These are phyloP conservation scores for Exutisphaerella laricina DNA, from an alignment of 2,329 filamentous ascomycete genomes.

Conservation along the genomic window DNA sequence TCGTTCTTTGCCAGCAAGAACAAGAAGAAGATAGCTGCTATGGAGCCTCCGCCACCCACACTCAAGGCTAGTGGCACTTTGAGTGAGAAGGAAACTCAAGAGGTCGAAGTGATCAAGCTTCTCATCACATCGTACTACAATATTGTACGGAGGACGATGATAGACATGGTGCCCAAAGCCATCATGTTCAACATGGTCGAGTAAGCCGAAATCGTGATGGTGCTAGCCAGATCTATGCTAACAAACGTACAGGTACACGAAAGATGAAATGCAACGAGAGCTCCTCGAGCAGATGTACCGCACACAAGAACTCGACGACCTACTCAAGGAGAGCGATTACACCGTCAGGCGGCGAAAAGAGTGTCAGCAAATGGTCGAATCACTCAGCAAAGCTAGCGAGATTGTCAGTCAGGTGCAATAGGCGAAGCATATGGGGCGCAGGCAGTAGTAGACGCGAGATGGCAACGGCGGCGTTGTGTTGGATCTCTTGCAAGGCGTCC, in stretches of 20 bases:
- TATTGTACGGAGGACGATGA: constrained; percentile 97
- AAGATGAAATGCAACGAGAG: constrained; percentile 98
- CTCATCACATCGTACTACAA: constrained; percentile 97
- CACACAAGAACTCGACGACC: constrained; percentile 79
- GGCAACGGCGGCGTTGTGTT: constrained; percentile 1
- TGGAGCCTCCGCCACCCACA: constrained; percentile 89
- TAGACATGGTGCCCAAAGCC: constrained; percentile 99
- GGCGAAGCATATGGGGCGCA: constrained; percentile 5
- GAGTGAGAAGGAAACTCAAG: constrained; percentile 88
- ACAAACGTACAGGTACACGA: constrained; percentile 63
- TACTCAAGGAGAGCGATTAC: constrained; percentile 98
- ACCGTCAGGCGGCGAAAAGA: constrained; percentile 92
- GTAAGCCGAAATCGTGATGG: constrained; percentile 57
- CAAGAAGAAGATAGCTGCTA: constrained; percentile 99
- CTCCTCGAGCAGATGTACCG: constrained; percentile 97
- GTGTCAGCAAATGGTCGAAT: constrained; percentile 99
- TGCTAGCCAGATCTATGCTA: constrained; percentile 8
- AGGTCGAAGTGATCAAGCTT: constrained; percentile 98
- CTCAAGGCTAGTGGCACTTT: constrained; percentile 92
- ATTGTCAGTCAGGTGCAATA: constrained; percentile 78
- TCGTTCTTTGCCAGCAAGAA: constrained; percentile 99
- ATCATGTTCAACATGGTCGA: constrained; percentile 97
- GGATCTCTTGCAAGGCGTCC: constrained; percentile 2
- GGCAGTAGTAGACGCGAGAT: constrained; percentile 1
- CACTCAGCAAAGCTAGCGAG: constrained; percentile 72